Conservation (phyloP, 75 land plant genomes). For the Pseudotsuga menziesii region DNA sequence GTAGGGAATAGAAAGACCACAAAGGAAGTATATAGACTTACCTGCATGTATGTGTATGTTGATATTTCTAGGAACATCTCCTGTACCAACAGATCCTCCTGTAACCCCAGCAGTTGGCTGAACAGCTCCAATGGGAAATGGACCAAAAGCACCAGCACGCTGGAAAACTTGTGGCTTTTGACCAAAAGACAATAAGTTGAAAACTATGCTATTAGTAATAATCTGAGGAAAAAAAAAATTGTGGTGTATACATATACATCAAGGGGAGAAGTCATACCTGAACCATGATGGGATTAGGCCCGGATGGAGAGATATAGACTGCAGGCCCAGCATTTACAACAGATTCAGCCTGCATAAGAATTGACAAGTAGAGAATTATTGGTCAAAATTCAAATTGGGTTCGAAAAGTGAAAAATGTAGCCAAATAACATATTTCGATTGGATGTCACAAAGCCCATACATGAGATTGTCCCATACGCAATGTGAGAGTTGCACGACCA, state of each 20-base stretch:
- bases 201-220: neutral
- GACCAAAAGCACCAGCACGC: constrained; percentile 44
- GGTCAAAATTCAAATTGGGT: neutral
- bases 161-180: constrained; percentile 73
- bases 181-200: neutral
- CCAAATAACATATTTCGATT: neutral
- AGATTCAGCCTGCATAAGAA: constrained; percentile 65
- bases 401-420: neutral
- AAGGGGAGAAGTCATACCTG: constrained; percentile 52
- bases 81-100: constrained; percentile 38
- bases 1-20: neutral
- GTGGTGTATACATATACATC: neutral
- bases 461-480: constrained; percentile 84
- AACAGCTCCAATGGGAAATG: constrained; percentile 30
- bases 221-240: neutral
- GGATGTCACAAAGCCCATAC: constrained; percentile 38
- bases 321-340: constrained; percentile 93
- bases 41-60: constrained; percentile 48
- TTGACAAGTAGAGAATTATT: neutral
- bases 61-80: constrained; percentile 56
- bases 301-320: constrained; percentile 77
- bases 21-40: constrained; percentile 4
- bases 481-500: constrained; percentile 77
- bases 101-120: constrained; percentile 30
- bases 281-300: constrained; percentile 99